Evolutionary conservation across 2,329 filamentous ascomycete genomes (phyloP), one percentile per base, ranked within the genome.

Genomic region (Neofusicoccum laricinum): DNA sequence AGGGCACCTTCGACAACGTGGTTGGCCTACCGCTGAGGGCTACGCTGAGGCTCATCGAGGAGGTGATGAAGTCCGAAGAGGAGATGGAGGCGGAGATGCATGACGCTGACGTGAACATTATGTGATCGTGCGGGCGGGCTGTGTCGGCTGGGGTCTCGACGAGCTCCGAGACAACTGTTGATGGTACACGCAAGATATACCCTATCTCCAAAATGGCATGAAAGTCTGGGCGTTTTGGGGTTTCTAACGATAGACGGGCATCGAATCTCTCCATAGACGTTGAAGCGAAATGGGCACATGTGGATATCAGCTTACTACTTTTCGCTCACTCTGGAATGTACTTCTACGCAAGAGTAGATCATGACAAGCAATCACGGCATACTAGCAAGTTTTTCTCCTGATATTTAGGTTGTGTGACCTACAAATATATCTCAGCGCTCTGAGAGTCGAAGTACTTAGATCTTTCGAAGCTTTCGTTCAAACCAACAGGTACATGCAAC

Each of bases 1-100:
- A 97, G 68, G 95, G 95, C 11, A 88, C 87, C 63, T 91, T 92
- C 71, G 95, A 99, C 81, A 98, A 98, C 76, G 95, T 98, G 1
- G 88, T 99, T 32, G 95, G 95, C 0, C 76, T 99, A 76, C 95
- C 95, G 7, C 83, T 98, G 68, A 85, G 92, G 70, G 85, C 86
- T 69, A 91, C 88, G 12, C 75, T 99, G 75, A 87, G 87, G 73
- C 77, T 97, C 71, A 95, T 96, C 66, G 94, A 98, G 80, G 91
- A 89, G 81, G 90, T 93, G n/a, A 82, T 97, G 68, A 88, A 89
- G 70, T 87, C 86, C 68, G 91, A 92, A 57, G 77, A 80, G 45
- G 73, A 73, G 12, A 72, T 73, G 71, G 85, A 88, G 61, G 86
- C 88, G 71, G 86, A 59, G 19, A n/a, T 45, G 46, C 32, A 30